Percentiles rank a stretch among this genome's conserved stretches.
These are phyloP conservation scores for Eucalyptus cladocalyx DNA, from an alignment of 345 rosid species.

Conservation along the genomic window DNA sequence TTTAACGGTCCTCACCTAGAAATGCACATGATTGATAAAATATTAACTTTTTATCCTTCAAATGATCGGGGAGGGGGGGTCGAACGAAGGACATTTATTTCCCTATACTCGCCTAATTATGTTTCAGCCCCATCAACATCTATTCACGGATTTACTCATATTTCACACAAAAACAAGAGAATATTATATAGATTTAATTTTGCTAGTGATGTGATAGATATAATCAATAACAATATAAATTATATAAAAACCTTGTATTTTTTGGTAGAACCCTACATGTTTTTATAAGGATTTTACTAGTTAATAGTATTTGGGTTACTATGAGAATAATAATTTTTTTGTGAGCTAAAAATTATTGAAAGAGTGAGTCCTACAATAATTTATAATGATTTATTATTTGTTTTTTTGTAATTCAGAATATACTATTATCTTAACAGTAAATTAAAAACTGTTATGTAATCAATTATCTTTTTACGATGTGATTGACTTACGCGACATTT, in stretches of 20 bases:
- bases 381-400: no score
- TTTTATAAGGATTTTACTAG: no score
- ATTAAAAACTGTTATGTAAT: fast-evolving
- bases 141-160: neutral
- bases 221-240: neutral
- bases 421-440: fast-evolving
- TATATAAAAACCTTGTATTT: neutral
- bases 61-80: neutral
- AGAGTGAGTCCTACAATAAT: fast-evolving
- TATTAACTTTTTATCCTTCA: neutral
- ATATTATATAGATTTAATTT: neutral
- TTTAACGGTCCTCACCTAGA: neutral
- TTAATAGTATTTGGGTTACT: fast-evolving
- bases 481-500: neutral
- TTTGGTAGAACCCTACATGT: neutral
- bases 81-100: neutral
- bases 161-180: neutral
- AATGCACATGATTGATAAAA: neutral
- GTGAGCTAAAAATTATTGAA: fast-evolving
- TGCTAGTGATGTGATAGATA: neutral
- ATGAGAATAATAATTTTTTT: no score
- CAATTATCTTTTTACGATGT: neutral
- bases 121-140: neutral
- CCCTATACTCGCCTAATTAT: neutral
- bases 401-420: fast-evolving